Base-by-base conservation (phyloP, 805 yeast genomes). In the Monosporozyma siamensis region DNA sequence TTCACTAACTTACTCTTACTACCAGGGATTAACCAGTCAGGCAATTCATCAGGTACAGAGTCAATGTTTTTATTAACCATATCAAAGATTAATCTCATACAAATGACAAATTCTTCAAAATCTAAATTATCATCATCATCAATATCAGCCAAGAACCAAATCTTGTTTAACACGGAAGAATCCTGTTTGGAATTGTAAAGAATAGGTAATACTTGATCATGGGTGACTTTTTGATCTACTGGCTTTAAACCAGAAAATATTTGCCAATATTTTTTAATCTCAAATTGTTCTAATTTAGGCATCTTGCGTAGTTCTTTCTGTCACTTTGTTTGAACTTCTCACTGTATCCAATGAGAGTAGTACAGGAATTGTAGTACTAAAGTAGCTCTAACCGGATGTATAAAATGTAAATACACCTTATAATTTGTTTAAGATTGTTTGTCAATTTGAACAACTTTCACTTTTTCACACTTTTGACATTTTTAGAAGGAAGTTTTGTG, bases 251-350 rank as follows among this genome's bases (percentile, higher is more conserved):
- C 95, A 49, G 82, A 78, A 70, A 92, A 92, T 38, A 92, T 89
- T 64, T 92, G 95, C 98, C 98, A 92, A 71, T 88, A 92, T 67
- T 90, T 90, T 57, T 88, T 83, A 54, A 89, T 88, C 65, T 92
- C 98, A 83, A 95, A 88, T 53, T 88, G 92, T 62, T 87, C 95
- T 47, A 88, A 66, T 48, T 83, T 78, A 21, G 90, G 88, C 69
- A 64, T 64, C n/a, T 29, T 14, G 12, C 18, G 9, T 8, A 14
- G 18, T n/a, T 29, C 32, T 20, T 12, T 20, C 11, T 32, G n/a
- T n/a, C n/a, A n/a, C n/a, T n/a, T n/a, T n/a, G n/a, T n/a, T n/a
- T n/a, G n/a, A n/a, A n/a, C n/a, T n/a, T n/a, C n/a, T n/a, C n/a
- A n/a, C n/a, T n/a, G n/a, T n/a, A n/a, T n/a, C n/a, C n/a, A n/a